Percentiles rank a stretch among this genome's conserved stretches.
Evolutionary conservation across 495 filamentous ascomycete species (phyloP).

Genomic region (Penicillium subrubescens): DNA sequence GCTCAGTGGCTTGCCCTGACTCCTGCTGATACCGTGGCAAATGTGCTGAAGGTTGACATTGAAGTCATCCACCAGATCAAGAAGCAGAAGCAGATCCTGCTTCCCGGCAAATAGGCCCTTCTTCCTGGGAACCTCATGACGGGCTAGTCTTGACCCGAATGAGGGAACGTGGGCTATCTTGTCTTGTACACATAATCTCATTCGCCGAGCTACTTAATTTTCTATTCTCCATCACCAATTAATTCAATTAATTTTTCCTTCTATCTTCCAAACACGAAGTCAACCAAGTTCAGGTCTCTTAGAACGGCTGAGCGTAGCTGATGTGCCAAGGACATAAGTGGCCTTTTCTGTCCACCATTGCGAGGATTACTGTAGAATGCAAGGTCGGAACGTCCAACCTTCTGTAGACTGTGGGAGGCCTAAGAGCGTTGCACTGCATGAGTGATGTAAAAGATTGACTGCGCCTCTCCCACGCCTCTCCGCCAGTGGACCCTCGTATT

Average conservation of each 20-base stretch:
- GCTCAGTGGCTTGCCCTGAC: conserved; percentile 68
- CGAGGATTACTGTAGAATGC: not conserved
- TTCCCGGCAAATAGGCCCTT: conserved; percentile 16
- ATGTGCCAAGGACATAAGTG: not conserved
- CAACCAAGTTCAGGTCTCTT: not conserved
- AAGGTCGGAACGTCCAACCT: not conserved
- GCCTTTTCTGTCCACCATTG: too few species aligned
- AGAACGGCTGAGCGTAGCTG: not conserved
- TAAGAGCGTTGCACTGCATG: not conserved
- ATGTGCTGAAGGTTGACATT: conserved; percentile 58
- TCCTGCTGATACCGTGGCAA: conserved; percentile 59
- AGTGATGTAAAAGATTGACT: not conserved
- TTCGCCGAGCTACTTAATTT: not conserved
- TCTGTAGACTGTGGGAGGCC: not conserved
- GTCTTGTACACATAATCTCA: not conserved
- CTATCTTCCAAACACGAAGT: not conserved
- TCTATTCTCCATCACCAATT: not conserved
- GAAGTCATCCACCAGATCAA: conserved; percentile 58
- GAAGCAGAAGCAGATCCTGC: conserved; percentile 64
- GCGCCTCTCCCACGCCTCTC: not conserved
- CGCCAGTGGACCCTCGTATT: not conserved
- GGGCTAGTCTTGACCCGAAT: not conserved
- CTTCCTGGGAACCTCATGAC: not conserved
- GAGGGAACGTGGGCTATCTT: not conserved
- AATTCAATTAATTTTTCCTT: not conserved